Evolutionary conservation across 306 rosid genomes (phyloP).

Genomic region (Trifolium subterraneum): DNA sequence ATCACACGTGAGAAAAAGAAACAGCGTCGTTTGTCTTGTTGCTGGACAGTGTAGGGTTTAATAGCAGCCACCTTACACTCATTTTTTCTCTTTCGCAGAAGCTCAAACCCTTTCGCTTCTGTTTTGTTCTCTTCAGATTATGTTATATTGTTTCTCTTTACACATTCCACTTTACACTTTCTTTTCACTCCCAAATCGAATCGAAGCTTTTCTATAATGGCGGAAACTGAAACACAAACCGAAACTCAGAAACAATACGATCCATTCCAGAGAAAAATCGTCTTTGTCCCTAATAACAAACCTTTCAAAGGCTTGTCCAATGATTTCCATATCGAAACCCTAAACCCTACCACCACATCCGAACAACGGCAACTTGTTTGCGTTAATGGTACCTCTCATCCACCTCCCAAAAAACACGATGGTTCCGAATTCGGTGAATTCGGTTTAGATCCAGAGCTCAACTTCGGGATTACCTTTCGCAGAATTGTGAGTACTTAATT

Average conservation of each 20-base stretch:
- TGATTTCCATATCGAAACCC: conserved; percentile 78
- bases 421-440: conserved; percentile 62
- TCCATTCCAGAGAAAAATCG: conserved; percentile 52
- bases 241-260: conserved; percentile 35
- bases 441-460: conserved; percentile 93
- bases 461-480: conserved; percentile 74
- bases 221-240: conserved; percentile 37
- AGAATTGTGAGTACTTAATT: conserved; percentile 69
- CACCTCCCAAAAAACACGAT: conserved; percentile 56
- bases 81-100: conserved; percentile 50
- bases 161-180: not conserved
- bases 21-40: not conserved
- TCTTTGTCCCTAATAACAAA: conserved; percentile 59
- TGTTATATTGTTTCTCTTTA: not conserved
- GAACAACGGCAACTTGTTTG: conserved; percentile 37
- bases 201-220: conserved; percentile 35
- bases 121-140: not conserved
- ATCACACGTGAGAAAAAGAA: not conserved
- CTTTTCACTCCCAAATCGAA: not conserved
- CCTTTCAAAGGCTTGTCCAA: conserved; percentile 61
- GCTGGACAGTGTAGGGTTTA: conserved; percentile 72
- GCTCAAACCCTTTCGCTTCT: conserved; percentile 46
- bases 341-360: conserved; percentile 64
- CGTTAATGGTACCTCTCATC: not conserved
- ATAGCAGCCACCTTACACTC: conserved; percentile 22